Conservation (phyloP, 495 filamentous ascomycete species). For the Darksidea phi region DNA sequence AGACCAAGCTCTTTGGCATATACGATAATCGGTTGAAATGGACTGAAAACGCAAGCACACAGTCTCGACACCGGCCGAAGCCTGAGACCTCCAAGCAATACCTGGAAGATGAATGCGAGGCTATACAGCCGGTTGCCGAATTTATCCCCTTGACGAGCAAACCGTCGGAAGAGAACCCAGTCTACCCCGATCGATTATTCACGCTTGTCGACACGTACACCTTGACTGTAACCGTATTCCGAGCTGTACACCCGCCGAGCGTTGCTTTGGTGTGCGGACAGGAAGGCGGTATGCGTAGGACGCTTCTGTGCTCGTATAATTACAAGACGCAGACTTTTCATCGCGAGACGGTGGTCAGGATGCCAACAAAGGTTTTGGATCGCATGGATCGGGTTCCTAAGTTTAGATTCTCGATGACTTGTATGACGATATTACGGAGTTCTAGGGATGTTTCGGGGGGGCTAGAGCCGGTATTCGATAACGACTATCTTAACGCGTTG, state of each 20-base stretch:
- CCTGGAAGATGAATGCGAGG: conserved; percentile 5
- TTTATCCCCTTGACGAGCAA: neutral
- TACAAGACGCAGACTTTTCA: conserved; percentile 23
- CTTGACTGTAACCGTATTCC: conserved; percentile 42
- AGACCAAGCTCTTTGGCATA: conserved; percentile 37
- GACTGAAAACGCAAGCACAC: conserved; percentile 29
- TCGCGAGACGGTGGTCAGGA: conserved; percentile 36
- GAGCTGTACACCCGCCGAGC: conserved; percentile 40
- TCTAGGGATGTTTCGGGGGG: too few relatives aligned
- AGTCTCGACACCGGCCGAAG: conserved; percentile 19
- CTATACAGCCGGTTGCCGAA: neutral
- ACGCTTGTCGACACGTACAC: conserved; percentile 39
- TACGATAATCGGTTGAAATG: conserved; percentile 27
- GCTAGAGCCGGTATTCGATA: too few relatives aligned
- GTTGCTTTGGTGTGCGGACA: conserved; percentile 42
- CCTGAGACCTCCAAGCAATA: conserved; percentile 1
- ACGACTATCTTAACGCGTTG: too few relatives aligned
- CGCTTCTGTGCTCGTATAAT: conserved; percentile 38
- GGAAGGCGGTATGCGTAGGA: conserved; percentile 46
- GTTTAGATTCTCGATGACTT: neutral
- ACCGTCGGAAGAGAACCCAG: neutral
- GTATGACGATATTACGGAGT: too few relatives aligned
- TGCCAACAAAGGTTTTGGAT: conserved; percentile 25
- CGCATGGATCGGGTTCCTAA: conserved; percentile 13
- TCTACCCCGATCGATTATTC: conserved; percentile 25